Base-by-base conservation (phyloP, 75 land plant genomes). In the Azolla pinnata region DNA sequence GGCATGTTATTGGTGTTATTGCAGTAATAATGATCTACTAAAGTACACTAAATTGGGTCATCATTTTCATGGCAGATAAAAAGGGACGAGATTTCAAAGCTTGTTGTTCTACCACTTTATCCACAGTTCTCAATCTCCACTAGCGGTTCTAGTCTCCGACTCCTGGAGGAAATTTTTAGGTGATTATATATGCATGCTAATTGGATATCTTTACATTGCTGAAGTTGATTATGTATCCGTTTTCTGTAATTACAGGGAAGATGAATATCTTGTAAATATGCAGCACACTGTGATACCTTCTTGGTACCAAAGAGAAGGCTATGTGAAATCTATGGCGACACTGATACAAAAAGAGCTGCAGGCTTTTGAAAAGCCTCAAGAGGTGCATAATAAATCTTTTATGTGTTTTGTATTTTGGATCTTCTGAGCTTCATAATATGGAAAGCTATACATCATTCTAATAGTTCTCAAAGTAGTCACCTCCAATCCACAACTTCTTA, bases 111-210 rank as follows among this genome's bases (percentile, higher is more conserved):
- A 60, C 99, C 99, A 29, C 83, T 95, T 17, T 95, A 95, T 73
- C 99, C 99, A 23, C 99, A 95, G 58, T 95, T 95, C 55, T 95
- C 99, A 33, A 95, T 95, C 62, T 95, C 99, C 49, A 95, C 99
- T 2, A 95, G 99, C 71, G 99, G 99, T 30, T 95, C 99, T 31
- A 95, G 99, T 69, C 90, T 95, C 56, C 88, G 99, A 5, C 69
- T 95, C 44, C 59, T 95, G 31, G 99, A 95, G 72, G 80, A 78
- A 61, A 95, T 95, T 67, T 95, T 95, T 76, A 78, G 96, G 99
- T 91, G 52, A 62, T 29, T 52, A 24, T 31, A 20, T 20, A 4
- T 29, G 9, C 5, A 14, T 38, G n/a, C 42, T 38, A 8, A 7
- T 38, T 38, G 14, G 14, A 38, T 38, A 38, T 38, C 14, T 38